Base-by-base conservation (phyloP, 1,284 basidiomycete genomes). In the Rhodotorula mucilaginosa region DNA sequence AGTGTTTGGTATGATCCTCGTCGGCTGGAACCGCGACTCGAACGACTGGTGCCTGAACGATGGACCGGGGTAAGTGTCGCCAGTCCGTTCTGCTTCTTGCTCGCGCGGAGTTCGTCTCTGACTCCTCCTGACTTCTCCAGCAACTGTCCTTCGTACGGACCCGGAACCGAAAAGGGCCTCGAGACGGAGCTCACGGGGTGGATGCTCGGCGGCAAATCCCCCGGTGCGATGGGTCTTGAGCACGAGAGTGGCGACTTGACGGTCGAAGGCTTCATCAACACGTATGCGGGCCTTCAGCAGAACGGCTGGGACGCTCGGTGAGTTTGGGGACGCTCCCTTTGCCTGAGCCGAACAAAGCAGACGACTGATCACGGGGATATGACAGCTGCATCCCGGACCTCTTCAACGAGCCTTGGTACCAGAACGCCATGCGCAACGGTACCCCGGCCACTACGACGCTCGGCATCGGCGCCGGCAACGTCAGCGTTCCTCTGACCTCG, bases 181-280 rank as follows among this genome's bases (percentile, higher is more conserved):
- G 66, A 66, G 46, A 39, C 49, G 4, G 69, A 70, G 65, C 34
- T 75, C 21, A 46, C 12, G 7, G 64, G 58, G 16, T 69, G 64
- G 48, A 51, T 65, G 19, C 29, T 16, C 10, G 72, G 66, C 7
- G 19, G 60, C 34, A 72, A 70, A 58, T 64, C 71, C 23, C 68
- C 70, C 4, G 75, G 73, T 49, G 18, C 68, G 1, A 85, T 93
- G 76, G 84, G 92, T 71, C 85, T 95, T 73, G 90, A 94, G 81
- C 93, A 96, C 81, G 93, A 94, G 81, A 82, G 89, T n/a, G 86
- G 84, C 26, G 82, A 86, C 60, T 78, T 83, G 69, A 84, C 89
- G 31, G 87, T 92, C 54, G 79, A 84, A 60, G 86, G 87, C 12
- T 95, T 93, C 82, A 88, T 90, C 19, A 81, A 84, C 64, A 81